These are phyloP conservation scores for Grigorovia humatica DNA, from an alignment of 805 yeast species.

Conservation along the genomic window DNA sequence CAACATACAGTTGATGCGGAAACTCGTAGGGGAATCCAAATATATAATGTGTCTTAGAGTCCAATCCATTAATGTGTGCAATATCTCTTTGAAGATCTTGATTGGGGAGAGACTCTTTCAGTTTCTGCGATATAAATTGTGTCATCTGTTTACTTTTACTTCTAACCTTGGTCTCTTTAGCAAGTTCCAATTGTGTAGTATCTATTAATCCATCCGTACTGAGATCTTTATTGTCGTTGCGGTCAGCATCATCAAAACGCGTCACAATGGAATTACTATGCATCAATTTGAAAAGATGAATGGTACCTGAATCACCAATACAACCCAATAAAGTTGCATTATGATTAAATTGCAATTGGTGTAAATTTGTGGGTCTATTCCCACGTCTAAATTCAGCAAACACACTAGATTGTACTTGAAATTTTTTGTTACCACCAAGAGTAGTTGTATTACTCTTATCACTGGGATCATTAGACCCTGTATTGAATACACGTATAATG, in stretches of 20 bases:
- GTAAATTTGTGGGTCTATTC: conserved; percentile 61
- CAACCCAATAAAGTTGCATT: conserved; percentile 62
- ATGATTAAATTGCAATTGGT: conserved; percentile 55
- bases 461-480: conserved; percentile 36
- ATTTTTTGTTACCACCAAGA: neutral
- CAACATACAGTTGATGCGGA: conserved; percentile 21
- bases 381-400: conserved; percentile 58
- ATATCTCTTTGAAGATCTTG: conserved; percentile 23
- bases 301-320: conserved; percentile 75
- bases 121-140: conserved; percentile 16
- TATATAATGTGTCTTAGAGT: conserved; percentile 10
- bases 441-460: too few species aligned
- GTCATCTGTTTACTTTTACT: conserved; percentile 15
- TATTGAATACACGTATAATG: conserved; percentile 49
- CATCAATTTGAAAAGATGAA: conserved; percentile 71
- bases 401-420: conserved; percentile 16
- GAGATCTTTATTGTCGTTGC: neutral
- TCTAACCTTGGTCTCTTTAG: neutral
- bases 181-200: neutral
- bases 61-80: conserved; percentile 22
- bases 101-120: conserved; percentile 22
- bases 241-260: neutral
- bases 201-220: neutral
- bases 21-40: conserved; percentile 27
- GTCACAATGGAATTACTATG: conserved; percentile 15